phyloP scores from a whole-genome alignment of 345 rosid genomes.

The Viola odorata region DNA sequence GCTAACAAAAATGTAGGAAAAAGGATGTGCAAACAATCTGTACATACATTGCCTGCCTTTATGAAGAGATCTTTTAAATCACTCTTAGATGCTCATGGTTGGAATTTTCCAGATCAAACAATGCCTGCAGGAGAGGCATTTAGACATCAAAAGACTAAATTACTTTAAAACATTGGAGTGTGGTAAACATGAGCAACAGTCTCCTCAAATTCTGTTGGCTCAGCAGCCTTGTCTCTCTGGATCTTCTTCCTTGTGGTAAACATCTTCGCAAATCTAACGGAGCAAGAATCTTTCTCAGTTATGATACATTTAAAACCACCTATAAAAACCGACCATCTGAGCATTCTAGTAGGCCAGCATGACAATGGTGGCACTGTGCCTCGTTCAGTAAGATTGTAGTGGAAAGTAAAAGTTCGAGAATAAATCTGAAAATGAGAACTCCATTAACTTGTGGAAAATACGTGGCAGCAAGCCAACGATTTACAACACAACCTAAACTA shows the following conservation, averaged over 20 bases:
- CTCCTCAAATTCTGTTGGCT: slow-evolving; percentile 84
- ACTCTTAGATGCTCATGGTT: slow-evolving; percentile 72
- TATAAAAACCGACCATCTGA: no score
- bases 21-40: neutral
- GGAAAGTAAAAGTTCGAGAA: no score
- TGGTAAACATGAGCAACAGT: slow-evolving; percentile 61
- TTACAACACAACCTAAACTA: no score
- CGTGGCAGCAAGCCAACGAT: no score
- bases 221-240: slow-evolving; percentile 71
- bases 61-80: slow-evolving; percentile 77
- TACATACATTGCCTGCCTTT: slow-evolving; percentile 67
- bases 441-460: no score
- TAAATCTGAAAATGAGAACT: no score
- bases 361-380: no score
- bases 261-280: slow-evolving; percentile 51
- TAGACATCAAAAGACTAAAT: neutral
- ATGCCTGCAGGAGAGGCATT: slow-evolving; percentile 36
- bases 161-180: neutral
- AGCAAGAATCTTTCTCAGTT: no score
- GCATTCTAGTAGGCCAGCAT: no score
- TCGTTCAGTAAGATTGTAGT: no score
- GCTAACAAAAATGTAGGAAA: neutral
- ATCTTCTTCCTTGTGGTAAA: slow-evolving; percentile 70
- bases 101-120: slow-evolving; percentile 79
- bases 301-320: no score